A percentile compares a stretch with the other conserved stretches of the same genome.
Conservation (phyloP, 1,284 basidiomycete genomes). For the Leccinum olivaceoglutinosum region DNA sequence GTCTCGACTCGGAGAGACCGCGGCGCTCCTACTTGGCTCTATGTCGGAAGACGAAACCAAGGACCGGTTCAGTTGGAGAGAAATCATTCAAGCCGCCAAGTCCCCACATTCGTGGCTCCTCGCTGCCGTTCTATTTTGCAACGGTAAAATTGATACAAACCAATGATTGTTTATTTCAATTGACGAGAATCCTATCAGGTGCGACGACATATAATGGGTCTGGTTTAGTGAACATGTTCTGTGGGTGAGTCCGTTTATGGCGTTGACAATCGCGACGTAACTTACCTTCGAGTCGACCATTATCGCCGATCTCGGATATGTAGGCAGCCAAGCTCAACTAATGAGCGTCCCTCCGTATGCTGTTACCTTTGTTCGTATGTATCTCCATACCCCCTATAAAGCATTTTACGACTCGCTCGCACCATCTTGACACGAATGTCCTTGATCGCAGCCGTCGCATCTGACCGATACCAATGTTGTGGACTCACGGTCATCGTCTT, state of each 20-base stretch:
- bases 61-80: conserved; percentile 34
- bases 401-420: not conserved
- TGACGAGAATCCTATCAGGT: conserved; percentile 26
- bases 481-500: conserved; percentile 36
- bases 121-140: conserved; percentile 24
- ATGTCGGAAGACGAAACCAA: conserved; percentile 32
- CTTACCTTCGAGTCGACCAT: conserved; percentile 51
- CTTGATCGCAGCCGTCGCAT: conserved; percentile 35
- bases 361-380: conserved; percentile 36
- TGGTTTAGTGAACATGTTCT: conserved; percentile 27
- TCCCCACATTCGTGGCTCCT: conserved; percentile 32
- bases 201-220: conserved; percentile 32
- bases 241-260: not conserved
- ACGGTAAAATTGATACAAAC: conserved; percentile 16
- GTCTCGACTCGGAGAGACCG: too few relatives aligned
- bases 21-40: conserved; percentile 11
- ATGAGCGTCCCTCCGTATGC: conserved; percentile 47
- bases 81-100: conserved; percentile 31
- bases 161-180: not conserved
- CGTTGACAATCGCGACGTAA: conserved; percentile 2
- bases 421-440: conserved; percentile 28
- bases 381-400: not conserved
- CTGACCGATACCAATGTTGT: conserved; percentile 41
- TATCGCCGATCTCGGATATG: conserved; percentile 41
- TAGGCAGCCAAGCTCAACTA: conserved; percentile 40